Evolutionary conservation across 306 rosid genomes (phyloP).

Genomic region (Pterocarpus santalinus): DNA sequence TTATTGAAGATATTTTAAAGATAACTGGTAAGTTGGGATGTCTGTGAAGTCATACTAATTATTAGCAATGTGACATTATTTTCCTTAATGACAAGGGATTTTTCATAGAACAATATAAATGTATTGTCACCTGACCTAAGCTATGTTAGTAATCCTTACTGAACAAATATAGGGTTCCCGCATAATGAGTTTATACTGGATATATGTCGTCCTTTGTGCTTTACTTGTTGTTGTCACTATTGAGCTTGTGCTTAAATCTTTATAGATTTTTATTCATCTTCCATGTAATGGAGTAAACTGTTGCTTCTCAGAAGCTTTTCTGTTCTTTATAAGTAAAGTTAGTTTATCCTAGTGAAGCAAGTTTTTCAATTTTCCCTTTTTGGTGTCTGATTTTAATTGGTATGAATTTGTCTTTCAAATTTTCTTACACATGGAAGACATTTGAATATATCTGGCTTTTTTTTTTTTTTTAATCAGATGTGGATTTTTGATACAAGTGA

Average conservation of each 20-base stretch:
- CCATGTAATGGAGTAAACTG: conserved; percentile 7
- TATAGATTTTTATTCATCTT: conserved; percentile 5
- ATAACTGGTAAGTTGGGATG: conserved; percentile 26
- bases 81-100: neutral
- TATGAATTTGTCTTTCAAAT: conserved; percentile 2
- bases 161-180: conserved; percentile 1
- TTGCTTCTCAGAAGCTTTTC: neutral
- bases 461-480: conserved; percentile 61
- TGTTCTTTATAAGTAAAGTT: neutral
- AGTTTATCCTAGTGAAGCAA: neutral
- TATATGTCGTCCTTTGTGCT: conserved; percentile 12
- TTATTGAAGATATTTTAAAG: conserved; percentile 23
- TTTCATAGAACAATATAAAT: conserved; percentile 19
- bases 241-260: conserved; percentile 6
- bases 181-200: neutral
- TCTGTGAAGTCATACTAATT: conserved; percentile 26
- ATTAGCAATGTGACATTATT: neutral
- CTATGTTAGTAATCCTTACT: neutral
- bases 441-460: neutral
- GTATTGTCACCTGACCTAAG: neutral
- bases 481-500: conserved; percentile 96
- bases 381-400: conserved; percentile 21
- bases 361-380: conserved; percentile 15
- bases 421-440: neutral
- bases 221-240: conserved; percentile 20